These are phyloP conservation scores for Xylaria sp. DNA, from an alignment of 2,329 filamentous ascomycete species.

Conservation along the genomic window DNA sequence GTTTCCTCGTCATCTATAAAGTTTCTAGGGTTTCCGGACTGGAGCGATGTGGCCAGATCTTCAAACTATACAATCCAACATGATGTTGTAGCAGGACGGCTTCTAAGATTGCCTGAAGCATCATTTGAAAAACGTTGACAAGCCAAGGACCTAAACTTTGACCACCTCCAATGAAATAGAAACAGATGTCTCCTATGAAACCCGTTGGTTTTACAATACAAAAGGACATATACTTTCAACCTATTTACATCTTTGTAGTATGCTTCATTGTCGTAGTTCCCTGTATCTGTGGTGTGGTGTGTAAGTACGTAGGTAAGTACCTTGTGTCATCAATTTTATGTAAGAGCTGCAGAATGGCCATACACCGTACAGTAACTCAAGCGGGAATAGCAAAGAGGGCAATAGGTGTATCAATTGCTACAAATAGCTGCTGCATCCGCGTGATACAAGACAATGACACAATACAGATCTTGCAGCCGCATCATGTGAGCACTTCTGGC, in stretches of 20 bases:
- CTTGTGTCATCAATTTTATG: slow-evolving; percentile 21
- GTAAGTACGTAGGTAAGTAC: not conserved
- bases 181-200: not conserved
- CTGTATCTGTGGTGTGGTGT: too few species aligned
- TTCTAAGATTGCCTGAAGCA: too few species aligned
- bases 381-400: too few species aligned
- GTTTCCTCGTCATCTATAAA: too few species aligned
- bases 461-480: not conserved
- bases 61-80: too few species aligned
- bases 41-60: too few species aligned
- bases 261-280: too few species aligned
- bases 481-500: slow-evolving; percentile 20
- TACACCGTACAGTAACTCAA: too few species aligned
- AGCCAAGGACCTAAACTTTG: not conserved
- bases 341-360: slow-evolving; percentile 2
- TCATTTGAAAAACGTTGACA: not conserved
- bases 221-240: not conserved
- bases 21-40: too few species aligned
- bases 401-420: not conserved
- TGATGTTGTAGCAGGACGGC: too few species aligned
- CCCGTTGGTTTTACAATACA: not conserved
- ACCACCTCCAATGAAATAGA: not conserved
- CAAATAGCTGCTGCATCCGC: slow-evolving; percentile 1
- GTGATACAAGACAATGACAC: slow-evolving; percentile 18
- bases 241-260: too few species aligned